Evolutionary conservation across 2,329 filamentous ascomycete genomes (phyloP).

Genomic region (Fusarium annulatum): DNA sequence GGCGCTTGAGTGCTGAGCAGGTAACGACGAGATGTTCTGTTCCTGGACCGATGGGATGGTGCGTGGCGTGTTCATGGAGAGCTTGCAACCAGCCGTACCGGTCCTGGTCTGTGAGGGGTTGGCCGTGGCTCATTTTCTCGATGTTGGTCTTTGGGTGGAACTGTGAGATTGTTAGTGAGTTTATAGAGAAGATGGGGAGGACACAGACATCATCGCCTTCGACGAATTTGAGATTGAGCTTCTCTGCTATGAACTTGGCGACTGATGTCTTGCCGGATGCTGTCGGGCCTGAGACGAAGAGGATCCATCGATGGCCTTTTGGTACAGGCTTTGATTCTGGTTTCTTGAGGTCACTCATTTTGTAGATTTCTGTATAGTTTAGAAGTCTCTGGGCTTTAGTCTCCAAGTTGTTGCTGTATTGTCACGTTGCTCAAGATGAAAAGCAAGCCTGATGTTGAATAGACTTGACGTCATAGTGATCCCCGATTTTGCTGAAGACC

Average conservation of each 20-base stretch:
- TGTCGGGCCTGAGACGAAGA: constrained; percentile 28
- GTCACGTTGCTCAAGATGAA: background rate
- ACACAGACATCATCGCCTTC: constrained; percentile 14
- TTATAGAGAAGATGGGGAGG: background rate
- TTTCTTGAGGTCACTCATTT: background rate
- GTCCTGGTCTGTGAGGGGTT: constrained; percentile 21
- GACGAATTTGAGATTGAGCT: constrained; percentile 27
- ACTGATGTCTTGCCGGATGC: constrained; percentile 29
- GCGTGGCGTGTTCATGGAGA: constrained; percentile 3
- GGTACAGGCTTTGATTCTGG: background rate
- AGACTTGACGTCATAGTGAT: constrained; percentile 21
- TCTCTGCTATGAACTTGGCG: constrained; percentile 16
- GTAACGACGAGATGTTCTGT: constrained; percentile 30
- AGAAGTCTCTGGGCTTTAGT: rapidly evolving
- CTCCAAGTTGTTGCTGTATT: rapidly evolving
- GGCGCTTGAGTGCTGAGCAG: constrained; percentile 24
- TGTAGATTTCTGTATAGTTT: rapidly evolving
- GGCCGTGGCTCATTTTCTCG: constrained; percentile 28
- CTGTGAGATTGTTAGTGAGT: background rate
- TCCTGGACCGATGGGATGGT: constrained; percentile 23
- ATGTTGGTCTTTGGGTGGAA: constrained; percentile 30
- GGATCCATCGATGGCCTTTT: constrained; percentile 28
- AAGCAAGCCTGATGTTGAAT: background rate
- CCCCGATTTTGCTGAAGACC: background rate
- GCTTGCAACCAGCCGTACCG: constrained; percentile 19